Conservation (phyloP, 306 rosid genomes). For the Cucurbita ficifolia region DNA sequence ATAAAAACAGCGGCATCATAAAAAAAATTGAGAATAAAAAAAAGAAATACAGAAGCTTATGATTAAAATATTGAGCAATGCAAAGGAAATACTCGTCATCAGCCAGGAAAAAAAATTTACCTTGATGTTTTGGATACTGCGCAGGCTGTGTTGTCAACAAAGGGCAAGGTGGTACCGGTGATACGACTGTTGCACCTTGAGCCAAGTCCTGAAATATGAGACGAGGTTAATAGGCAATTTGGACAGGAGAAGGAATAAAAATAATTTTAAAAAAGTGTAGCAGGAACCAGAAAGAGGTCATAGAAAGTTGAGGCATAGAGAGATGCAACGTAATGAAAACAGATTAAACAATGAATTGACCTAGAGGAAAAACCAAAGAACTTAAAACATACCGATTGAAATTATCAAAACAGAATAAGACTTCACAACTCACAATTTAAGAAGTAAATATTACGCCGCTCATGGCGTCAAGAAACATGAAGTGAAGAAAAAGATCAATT, state of each 20-base stretch:
- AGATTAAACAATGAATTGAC: not conserved
- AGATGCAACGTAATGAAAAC: not conserved
- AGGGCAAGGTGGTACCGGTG: conserved; percentile 47
- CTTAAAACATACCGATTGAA: not conserved
- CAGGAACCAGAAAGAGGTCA: not conserved
- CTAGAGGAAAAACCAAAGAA: not conserved
- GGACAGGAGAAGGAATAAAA: not conserved
- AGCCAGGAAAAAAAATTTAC: conserved; percentile 18
- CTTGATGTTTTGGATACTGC: conserved; percentile 74
- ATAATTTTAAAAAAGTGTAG: not conserved
- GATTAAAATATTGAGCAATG: not conserved
- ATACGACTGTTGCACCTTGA: conserved; percentile 41
- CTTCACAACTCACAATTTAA: not conserved
- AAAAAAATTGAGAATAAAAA: not conserved
- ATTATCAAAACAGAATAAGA: not conserved
- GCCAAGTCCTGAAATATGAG: conserved; percentile 50
- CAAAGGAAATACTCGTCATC: not conserved
- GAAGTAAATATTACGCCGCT: not conserved
- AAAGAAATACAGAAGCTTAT: not conserved
- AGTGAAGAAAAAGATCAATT: not conserved
- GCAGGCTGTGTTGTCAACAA: conserved; percentile 36
- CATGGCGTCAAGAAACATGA: not conserved
- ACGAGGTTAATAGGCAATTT: conserved; percentile 6
- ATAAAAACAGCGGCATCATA: not conserved
- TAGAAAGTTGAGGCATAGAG: not conserved